A percentile compares a stretch with the other conserved stretches of the same genome.
phyloP scores from a whole-genome alignment of 257 asterid species.

The Nicotiana tabacum region DNA sequence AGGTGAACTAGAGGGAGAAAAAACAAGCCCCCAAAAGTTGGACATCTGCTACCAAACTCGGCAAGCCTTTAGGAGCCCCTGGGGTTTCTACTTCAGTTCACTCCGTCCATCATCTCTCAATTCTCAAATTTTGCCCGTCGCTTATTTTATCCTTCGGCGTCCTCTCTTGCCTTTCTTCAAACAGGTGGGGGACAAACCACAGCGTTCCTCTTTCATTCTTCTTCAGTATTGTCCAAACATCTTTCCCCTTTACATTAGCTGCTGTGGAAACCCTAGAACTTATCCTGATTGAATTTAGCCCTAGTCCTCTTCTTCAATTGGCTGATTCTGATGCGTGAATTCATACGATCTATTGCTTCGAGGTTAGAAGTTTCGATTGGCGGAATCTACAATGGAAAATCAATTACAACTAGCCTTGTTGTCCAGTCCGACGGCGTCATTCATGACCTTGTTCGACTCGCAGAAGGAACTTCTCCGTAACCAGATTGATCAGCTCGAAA shows the following conservation, averaged over 20 bases:
- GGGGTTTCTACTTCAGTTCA: not conserved
- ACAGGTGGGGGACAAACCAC: not conserved
- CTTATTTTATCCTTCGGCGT: not conserved
- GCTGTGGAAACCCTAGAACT: conserved; percentile 2
- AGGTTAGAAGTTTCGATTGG: not conserved
- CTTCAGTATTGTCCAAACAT: not conserved
- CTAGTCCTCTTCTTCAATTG: not conserved
- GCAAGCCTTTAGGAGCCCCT: not conserved
- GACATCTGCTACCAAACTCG: not conserved
- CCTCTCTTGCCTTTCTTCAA: not conserved
- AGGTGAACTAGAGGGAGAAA: not conserved
- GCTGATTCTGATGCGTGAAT: conserved; percentile 1
- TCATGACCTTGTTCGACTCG: conserved; percentile 44
- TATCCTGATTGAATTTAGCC: not conserved
- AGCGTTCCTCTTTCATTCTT: not conserved
- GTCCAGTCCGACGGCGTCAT: conserved; percentile 42
- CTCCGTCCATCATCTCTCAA: not conserved
- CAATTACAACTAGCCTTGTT: conserved; percentile 35
- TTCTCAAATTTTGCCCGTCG: not conserved
- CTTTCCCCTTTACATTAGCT: not conserved
- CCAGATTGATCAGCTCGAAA: conserved; percentile 75
- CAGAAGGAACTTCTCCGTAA: conserved; percentile 54
- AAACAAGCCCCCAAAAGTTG: not conserved
- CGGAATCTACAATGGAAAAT: conserved; percentile 25
- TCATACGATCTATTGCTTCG: conserved; percentile 5